Conservation (phyloP, 129 eudicot genomes). For the Rutidosis leptorrhynchoides region DNA sequence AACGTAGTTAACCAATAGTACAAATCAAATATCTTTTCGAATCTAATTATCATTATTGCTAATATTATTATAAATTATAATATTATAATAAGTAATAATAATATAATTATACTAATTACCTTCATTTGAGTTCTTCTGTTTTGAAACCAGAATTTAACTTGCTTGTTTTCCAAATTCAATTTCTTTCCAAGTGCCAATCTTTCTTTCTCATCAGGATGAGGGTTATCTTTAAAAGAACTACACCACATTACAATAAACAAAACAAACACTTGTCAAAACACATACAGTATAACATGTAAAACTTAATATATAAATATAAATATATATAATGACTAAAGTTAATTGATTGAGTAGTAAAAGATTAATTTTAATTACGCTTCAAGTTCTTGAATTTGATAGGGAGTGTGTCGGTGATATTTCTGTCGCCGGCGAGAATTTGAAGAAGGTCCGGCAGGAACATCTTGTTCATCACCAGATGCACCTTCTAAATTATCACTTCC, state of each 20-base stretch:
- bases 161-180: constrained; percentile 63
- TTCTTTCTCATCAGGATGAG: constrained; percentile 84
- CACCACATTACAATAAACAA: constrained; percentile 1
- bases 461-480: constrained; percentile 66
- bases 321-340: not conserved
- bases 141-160: constrained; percentile 92
- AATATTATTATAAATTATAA: not conserved
- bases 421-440: constrained; percentile 47
- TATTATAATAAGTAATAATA: not conserved
- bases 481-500: constrained; percentile 71
- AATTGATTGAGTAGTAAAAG: not conserved
- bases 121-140: constrained; percentile 89
- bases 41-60: not conserved
- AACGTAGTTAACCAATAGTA: constrained; percentile 5
- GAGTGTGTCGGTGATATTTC: constrained; percentile 73
- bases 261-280: not conserved
- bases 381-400: constrained; percentile 78
- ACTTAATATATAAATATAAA: not conserved
- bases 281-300: not conserved
- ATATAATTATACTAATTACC: constrained; percentile 38
- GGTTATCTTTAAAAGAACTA: constrained; percentile 70
- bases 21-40: not conserved
- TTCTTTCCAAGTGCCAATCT: constrained; percentile 69
- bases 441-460: constrained; percentile 31
- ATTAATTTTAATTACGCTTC: constrained; percentile 77